Base-by-base conservation (phyloP, 2,329 filamentous ascomycete genomes). In the Byssoonygena ceratinophila region DNA sequence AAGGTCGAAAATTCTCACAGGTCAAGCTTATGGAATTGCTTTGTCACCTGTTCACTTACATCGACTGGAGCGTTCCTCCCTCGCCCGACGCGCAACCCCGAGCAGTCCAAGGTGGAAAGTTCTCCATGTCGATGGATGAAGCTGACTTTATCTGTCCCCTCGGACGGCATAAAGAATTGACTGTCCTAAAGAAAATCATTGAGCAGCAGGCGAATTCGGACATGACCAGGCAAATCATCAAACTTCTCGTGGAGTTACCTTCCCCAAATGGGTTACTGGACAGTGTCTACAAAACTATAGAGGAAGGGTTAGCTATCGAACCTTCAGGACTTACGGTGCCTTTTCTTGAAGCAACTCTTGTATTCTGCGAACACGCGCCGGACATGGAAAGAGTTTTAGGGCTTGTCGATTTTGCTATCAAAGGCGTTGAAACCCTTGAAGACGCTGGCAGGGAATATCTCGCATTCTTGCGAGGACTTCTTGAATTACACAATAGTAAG, bases 131-230 rank as follows among this genome's bases (percentile, higher is more conserved):
- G 1, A 48, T 55, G 25, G 56, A 56, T 1, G 71, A 74, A 54
- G 62, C 59, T 27, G 58, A 58, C 3, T 62, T 68, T 32, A 58
- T 73, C 43, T 61, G 61, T 22, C 57, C 65, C n/a, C 31, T 65
- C 11, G 68, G 68, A 8, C 56, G 57, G 23, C 62, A 63, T n/a
- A 61, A 60, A 12, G 65, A 68, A 32, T 55, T 72, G 31, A 48
- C 65, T 11, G 37, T 71, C 49, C 64, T 84, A 22, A 80, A 82
- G 61, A 87, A 84, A 63, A 71, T 89, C 23, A 71, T 89, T 25
- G 71, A 72, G 18, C 73, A 84, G 46, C 76, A 83, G 56, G 78
- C 83, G 60, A 81, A 80, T 51, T 65, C 67, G 0, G 57, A 62
- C 1, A 71, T 72, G 1, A 80, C 77, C 1, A 71, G 76, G 46